These are phyloP conservation scores for Eruca vesicaria DNA, from an alignment of 441 rosid genomes.

Conservation along the genomic window DNA sequence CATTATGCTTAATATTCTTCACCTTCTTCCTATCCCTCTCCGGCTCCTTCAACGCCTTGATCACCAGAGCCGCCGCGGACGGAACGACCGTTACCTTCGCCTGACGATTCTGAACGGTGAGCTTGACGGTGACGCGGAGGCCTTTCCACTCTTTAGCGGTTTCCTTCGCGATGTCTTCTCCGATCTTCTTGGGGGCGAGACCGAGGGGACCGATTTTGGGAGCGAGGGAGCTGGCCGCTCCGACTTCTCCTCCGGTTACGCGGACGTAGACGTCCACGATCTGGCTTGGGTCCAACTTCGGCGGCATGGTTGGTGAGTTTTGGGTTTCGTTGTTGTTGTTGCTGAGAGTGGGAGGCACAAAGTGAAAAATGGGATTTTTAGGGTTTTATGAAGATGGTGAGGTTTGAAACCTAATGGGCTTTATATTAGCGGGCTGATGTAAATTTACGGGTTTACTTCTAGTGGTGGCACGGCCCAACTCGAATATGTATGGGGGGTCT, in stretches of 20 bases:
- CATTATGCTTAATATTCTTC: constrained; percentile 38
- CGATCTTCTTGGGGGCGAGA: constrained; percentile 43
- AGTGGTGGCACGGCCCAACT: background rate
- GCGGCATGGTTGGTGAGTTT: constrained; percentile 62
- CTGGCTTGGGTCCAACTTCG: constrained; percentile 75
- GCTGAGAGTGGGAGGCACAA: constrained; percentile 8
- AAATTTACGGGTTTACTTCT: background rate
- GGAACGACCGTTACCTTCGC: constrained; percentile 45
- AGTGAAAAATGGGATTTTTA: constrained; percentile 8
- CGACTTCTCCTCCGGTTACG: constrained; percentile 91
- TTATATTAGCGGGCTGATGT: background rate
- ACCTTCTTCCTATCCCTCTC: constrained; percentile 41
- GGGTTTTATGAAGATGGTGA: constrained; percentile 16
- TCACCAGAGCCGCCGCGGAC: constrained; percentile 44
- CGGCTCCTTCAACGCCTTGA: constrained; percentile 50
- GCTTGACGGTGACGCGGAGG: constrained; percentile 38
- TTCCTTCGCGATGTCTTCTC: constrained; percentile 78
- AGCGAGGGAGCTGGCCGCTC: constrained; percentile 56
- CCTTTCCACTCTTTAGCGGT: constrained; percentile 94
- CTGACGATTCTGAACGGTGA: constrained; percentile 51
- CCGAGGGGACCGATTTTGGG: constrained; percentile 42
- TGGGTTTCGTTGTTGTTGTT: no score
- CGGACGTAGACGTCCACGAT: constrained; percentile 81
- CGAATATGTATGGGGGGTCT: background rate
- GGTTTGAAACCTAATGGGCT: constrained; percentile 10